Evolutionary conservation across 805 yeast genomes (phyloP).

Genomic region (Aciculoconidium aculeatum): DNA sequence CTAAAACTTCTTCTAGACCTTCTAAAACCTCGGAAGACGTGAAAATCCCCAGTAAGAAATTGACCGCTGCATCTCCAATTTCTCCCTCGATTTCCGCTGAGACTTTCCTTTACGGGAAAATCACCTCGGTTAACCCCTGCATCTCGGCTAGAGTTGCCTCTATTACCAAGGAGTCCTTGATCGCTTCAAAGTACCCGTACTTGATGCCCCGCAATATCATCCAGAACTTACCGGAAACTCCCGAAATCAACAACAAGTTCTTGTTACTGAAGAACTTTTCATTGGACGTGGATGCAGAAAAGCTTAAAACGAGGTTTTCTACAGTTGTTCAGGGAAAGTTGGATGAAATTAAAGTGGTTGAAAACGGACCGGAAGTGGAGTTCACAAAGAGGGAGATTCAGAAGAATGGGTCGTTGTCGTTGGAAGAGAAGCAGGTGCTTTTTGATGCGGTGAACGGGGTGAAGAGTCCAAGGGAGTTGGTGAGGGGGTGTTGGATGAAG

Average conservation of each 20-base stretch:
- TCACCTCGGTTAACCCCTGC: constrained; percentile 22
- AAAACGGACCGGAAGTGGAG: constrained; percentile 10
- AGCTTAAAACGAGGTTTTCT: constrained; percentile 20
- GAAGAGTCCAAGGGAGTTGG: constrained; percentile 19
- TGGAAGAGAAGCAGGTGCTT: constrained; percentile 23
- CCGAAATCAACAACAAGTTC: constrained; percentile 21
- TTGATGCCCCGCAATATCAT: constrained; percentile 30
- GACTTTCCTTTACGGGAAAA: constrained; percentile 35
- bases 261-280: constrained; percentile 26
- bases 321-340: constrained; percentile 30
- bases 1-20: too few species aligned
- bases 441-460: constrained; percentile 27
- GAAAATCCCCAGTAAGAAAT: constrained; percentile 3
- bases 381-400: constrained; percentile 19
- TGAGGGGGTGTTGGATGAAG: constrained; percentile 22
- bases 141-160: constrained; percentile 33
- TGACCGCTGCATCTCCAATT: constrained; percentile 9
- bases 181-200: constrained; percentile 37
- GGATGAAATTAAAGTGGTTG: constrained; percentile 9
- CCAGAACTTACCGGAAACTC: constrained; percentile 9
- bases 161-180: constrained; percentile 32
- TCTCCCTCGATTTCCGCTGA: constrained; percentile 18
- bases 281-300: constrained; percentile 16
- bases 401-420: constrained; percentile 24
- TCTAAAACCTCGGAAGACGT: neutral